Evolutionary conservation across 1,139 yeast genomes (phyloP).

Genomic region (Blastobotrys raffinosifermentans): DNA sequence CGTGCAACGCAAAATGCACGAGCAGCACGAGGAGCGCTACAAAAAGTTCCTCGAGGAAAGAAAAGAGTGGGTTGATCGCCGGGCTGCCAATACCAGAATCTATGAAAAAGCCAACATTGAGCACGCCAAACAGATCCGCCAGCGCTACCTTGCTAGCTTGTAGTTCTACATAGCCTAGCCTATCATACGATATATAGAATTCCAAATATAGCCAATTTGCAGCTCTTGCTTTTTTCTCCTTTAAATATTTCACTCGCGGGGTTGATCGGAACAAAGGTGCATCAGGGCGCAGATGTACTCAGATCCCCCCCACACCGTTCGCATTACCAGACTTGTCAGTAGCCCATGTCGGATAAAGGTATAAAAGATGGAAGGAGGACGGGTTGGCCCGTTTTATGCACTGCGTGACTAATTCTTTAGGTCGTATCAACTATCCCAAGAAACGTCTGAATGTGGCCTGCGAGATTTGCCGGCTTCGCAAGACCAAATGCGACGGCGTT

Average conservation of each 20-base stretch:
- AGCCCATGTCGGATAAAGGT: too few relatives aligned
- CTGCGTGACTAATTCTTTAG: constrained; percentile 2
- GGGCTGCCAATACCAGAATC: background rate
- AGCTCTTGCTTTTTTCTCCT: too few relatives aligned
- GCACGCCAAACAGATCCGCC: background rate
- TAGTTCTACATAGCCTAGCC: too few relatives aligned
- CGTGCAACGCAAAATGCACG: background rate
- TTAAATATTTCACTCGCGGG: too few relatives aligned
- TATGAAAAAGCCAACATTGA: background rate
- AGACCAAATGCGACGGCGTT: constrained; percentile 10
- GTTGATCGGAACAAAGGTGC: too few relatives aligned
- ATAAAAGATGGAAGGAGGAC: too few relatives aligned
- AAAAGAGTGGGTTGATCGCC: background rate
- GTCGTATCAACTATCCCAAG: constrained; percentile 5
- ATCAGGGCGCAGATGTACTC: too few relatives aligned
- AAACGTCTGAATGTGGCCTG: constrained; percentile 10
- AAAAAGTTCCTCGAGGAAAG: constrained; percentile 1
- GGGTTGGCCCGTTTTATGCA: too few relatives aligned
- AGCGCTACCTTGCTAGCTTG: constrained; percentile 1
- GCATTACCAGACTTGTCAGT: too few relatives aligned
- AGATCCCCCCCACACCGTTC: too few relatives aligned
- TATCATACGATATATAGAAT: too few relatives aligned
- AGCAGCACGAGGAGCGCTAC: constrained; percentile 1
- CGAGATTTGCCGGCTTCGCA: constrained; percentile 6
- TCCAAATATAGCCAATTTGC: too few relatives aligned